phyloP scores from a whole-genome alignment of 208 protist genomes.

The Acanthamoeba divionensis region DNA sequence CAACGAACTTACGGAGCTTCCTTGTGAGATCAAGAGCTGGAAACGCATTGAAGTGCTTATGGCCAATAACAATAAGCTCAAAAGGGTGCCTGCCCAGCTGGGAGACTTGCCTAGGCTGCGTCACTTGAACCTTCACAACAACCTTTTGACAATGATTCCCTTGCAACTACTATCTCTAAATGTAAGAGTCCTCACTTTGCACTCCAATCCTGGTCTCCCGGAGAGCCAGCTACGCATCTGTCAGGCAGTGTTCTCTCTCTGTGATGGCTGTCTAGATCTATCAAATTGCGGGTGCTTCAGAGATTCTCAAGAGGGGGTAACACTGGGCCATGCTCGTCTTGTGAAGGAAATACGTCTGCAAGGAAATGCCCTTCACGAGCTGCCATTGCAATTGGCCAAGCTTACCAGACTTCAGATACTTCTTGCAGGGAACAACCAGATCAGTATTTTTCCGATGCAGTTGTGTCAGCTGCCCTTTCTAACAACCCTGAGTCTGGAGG shows the following conservation, averaged over 20 bases:
- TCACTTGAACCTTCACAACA: not conserved
- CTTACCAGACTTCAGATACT: slow-evolving; percentile 10
- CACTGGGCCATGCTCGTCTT: not conserved
- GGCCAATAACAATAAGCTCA: not conserved
- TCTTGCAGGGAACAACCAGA: not conserved
- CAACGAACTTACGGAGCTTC: slow-evolving; percentile 1
- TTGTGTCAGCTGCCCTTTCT: not conserved
- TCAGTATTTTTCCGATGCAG: not conserved
- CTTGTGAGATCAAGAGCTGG: not conserved
- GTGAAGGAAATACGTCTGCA: not conserved
- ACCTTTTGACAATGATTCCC: not conserved
- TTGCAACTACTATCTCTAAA: not conserved
- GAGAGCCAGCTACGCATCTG: not conserved
- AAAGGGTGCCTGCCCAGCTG: not conserved
- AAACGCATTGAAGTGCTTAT: not conserved
- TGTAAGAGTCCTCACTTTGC: not conserved
- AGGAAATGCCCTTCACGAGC: not conserved
- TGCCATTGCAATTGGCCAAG: not conserved
- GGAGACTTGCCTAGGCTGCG: not conserved
- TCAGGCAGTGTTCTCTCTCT: not conserved
- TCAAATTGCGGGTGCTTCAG: not conserved
- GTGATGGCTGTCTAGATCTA: not conserved
- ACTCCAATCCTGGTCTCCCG: not conserved
- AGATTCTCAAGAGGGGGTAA: not conserved
- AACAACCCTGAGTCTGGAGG: not conserved